Evolutionary conservation across 257 asterid genomes (phyloP).

Genomic region (Solanum sejunctum): DNA sequence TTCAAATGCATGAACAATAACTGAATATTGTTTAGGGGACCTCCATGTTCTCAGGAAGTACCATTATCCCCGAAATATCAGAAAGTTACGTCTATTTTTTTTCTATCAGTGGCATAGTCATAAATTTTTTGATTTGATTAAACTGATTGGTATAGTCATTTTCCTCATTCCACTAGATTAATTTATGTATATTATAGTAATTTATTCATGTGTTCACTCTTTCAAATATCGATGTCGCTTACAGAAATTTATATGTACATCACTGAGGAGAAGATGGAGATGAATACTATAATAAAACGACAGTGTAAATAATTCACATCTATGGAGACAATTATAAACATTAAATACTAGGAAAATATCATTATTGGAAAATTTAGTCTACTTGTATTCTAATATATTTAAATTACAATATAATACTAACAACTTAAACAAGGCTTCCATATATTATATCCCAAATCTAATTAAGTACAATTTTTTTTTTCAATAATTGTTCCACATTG

Average conservation of each 20-base stretch:
- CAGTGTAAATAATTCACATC: not conserved
- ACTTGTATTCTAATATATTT: not conserved
- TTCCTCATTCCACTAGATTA: not conserved
- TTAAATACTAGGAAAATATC: not conserved
- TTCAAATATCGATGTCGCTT: not conserved
- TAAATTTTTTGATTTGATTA: not conserved
- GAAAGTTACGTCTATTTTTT: not conserved
- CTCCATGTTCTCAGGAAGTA: not conserved
- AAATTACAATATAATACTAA: not conserved
- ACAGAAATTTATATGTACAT: not conserved
- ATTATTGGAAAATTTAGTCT: not conserved
- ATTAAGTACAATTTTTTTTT: not conserved
- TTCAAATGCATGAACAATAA: not conserved
- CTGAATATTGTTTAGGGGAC: not conserved
- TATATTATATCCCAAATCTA: not conserved
- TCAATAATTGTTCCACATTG: constrained; percentile 28
- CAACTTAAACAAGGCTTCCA: not conserved
- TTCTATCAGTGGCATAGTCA: not conserved
- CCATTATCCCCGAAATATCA: not conserved
- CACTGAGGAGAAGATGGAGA: not conserved
- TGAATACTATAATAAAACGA: not conserved
- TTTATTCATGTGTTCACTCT: not conserved
- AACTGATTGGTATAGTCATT: not conserved
- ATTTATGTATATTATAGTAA: not conserved
- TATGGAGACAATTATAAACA: not conserved